phyloP scores from a whole-genome alignment of 1,284 basidiomycete species.

The Boletus smithii region DNA sequence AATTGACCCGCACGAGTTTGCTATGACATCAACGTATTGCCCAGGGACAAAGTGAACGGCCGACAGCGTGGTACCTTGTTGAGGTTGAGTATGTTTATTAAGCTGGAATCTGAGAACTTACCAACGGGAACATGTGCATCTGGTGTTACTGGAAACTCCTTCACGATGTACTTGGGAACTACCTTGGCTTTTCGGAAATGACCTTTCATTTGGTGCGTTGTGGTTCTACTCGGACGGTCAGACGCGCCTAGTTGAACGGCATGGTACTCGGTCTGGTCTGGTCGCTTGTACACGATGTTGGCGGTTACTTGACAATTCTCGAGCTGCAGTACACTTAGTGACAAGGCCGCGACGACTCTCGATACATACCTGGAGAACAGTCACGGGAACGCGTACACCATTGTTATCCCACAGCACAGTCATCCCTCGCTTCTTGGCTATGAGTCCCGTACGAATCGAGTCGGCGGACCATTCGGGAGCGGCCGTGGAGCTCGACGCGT shows the following conservation, averaged over 20 bases:
- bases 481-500: constrained; percentile 25
- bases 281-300: constrained; percentile 62
- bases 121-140: constrained; percentile 91
- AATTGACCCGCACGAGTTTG: constrained; percentile 70
- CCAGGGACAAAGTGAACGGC: constrained; percentile 97
- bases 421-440: constrained; percentile 97
- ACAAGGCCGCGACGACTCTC: neutral
- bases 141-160: constrained; percentile 85
- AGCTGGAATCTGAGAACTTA: constrained; percentile 27
- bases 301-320: constrained; percentile 85
- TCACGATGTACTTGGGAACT: constrained; percentile 81
- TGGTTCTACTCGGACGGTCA: constrained; percentile 64
- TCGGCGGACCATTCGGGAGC: constrained; percentile 77
- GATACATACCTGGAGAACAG: constrained; percentile 84
- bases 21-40: constrained; percentile 92
- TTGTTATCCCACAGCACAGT: constrained; percentile 89
- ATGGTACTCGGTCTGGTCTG: constrained; percentile 72
- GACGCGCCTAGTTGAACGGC: constrained; percentile 84
- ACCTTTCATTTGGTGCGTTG: constrained; percentile 75
- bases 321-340: constrained; percentile 44
- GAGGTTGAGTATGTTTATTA: neutral
- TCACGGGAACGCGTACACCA: constrained; percentile 86
- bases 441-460: constrained; percentile 89
- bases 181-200: constrained; percentile 86
- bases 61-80: constrained; percentile 79